These are phyloP conservation scores for Jacaranda copaia DNA, from an alignment of 257 asterid species.

Conservation along the genomic window DNA sequence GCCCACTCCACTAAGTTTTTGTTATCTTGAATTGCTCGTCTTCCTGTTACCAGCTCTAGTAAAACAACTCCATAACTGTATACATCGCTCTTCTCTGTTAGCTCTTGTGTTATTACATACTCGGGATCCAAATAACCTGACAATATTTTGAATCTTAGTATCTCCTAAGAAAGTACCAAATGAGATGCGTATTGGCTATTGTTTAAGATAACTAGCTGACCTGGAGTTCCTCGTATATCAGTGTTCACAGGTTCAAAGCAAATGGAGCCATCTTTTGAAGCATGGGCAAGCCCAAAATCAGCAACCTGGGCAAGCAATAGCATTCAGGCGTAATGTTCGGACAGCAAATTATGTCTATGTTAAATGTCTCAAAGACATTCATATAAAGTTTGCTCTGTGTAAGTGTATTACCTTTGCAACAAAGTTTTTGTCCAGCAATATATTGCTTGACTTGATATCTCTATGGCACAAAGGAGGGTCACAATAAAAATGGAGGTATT, in stretches of 20 bases:
- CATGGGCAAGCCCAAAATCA: constrained; percentile 96
- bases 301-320: constrained; percentile 70
- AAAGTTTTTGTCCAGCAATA: constrained; percentile 78
- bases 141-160: constrained; percentile 23
- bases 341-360: background rate
- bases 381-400: background rate
- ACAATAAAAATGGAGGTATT: constrained; percentile 94
- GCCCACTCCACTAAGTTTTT: constrained; percentile 89
- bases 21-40: constrained; percentile 85
- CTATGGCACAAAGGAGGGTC: constrained; percentile 96
- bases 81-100: constrained; percentile 91
- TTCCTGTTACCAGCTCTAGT: constrained; percentile 73
- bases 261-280: constrained; percentile 93
- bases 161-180: background rate
- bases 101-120: constrained; percentile 80
- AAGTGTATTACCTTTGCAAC: constrained; percentile 72
- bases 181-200: background rate
- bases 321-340: background rate
- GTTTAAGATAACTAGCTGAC: constrained; percentile 45
- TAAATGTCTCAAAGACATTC: background rate
- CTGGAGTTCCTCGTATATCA: constrained; percentile 94
- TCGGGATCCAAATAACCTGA: constrained; percentile 96
- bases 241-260: constrained; percentile 94
- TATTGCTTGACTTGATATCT: constrained; percentile 94
- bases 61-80: constrained; percentile 88